Evolutionary conservation across 2,329 filamentous ascomycete species (phyloP).

Genomic region (Akanthomyces lecanii): DNA sequence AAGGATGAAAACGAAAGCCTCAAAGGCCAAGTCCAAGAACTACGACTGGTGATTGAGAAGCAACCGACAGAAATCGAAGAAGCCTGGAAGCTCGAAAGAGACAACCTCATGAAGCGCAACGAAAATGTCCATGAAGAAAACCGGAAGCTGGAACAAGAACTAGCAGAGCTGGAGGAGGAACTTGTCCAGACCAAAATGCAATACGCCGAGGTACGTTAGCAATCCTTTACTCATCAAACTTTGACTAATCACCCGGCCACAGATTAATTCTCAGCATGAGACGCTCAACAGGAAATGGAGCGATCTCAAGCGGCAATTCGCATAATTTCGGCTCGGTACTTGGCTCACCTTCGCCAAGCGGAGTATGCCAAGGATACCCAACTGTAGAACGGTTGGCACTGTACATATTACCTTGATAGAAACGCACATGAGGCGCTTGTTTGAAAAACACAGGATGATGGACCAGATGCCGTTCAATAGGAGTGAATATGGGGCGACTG

Average conservation of each 20-base stretch:
- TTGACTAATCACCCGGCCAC: neutral
- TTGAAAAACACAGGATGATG: neutral
- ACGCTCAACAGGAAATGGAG: conserved; percentile 72
- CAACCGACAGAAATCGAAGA: conserved; percentile 87
- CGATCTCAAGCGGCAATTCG: conserved; percentile 62
- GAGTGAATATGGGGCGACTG: neutral
- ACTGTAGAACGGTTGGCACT: conserved; percentile 6
- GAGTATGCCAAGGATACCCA: neutral
- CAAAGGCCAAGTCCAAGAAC: conserved; percentile 76
- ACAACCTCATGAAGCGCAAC: conserved; percentile 87
- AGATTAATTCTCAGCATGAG: conserved; percentile 71
- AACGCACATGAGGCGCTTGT: conserved; percentile 1
- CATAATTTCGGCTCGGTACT: conserved; percentile 25
- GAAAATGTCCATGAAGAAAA: conserved; percentile 94
- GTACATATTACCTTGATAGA: conserved; percentile 13
- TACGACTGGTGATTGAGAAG: conserved; percentile 80
- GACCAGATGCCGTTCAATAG: conserved; percentile 1
- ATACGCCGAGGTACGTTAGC: conserved; percentile 79
- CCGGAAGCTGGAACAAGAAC: conserved; percentile 77
- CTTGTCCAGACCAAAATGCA: conserved; percentile 92
- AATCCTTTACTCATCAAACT: neutral
- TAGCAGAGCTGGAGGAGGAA: conserved; percentile 87
- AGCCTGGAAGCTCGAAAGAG: conserved; percentile 77
- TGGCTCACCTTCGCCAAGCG: neutral
- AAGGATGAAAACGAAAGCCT: conserved; percentile 86